These are phyloP conservation scores for Linum tenue DNA, from an alignment of 345 rosid genomes.

Conservation along the genomic window DNA sequence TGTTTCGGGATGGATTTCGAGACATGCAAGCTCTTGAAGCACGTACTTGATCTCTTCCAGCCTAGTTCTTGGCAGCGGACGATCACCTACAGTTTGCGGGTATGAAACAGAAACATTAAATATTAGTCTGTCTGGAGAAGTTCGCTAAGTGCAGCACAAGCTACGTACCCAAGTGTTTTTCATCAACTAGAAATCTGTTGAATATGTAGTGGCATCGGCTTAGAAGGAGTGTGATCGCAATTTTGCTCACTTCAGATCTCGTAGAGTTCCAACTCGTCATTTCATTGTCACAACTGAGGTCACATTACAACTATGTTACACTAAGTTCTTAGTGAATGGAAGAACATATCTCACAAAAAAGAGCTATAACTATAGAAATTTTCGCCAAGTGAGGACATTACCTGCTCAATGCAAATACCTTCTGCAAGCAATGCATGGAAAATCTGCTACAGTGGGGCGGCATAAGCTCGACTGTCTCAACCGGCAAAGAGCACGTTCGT, in stretches of 20 bases:
- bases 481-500: conserved; percentile 85
- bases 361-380: background rate
- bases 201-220: conserved; percentile 69
- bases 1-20: conserved; percentile 56
- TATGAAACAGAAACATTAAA: background rate
- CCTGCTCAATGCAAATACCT: conserved; percentile 80
- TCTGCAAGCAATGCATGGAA: conserved; percentile 77
- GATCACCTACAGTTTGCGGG: conserved; percentile 42
- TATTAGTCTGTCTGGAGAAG: background rate
- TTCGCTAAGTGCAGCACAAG: background rate
- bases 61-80: conserved; percentile 58
- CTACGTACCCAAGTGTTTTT: conserved; percentile 52
- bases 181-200: conserved; percentile 60
- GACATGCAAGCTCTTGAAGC: conserved; percentile 55
- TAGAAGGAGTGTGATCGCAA: conserved; percentile 50
- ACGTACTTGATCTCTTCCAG: conserved; percentile 65
- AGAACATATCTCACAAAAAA: too few species aligned
- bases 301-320: conserved; percentile 15
- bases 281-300: conserved; percentile 40
- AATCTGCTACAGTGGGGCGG: conserved; percentile 87
- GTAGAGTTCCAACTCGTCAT: conserved; percentile 44
- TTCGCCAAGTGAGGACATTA: conserved; percentile 14
- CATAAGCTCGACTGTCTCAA: conserved; percentile 95
- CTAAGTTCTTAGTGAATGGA: background rate
- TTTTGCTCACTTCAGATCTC: conserved; percentile 68